Evolutionary conservation across 2,329 filamentous ascomycete genomes (phyloP).

Genomic region (Trichoderma endophyticum): DNA sequence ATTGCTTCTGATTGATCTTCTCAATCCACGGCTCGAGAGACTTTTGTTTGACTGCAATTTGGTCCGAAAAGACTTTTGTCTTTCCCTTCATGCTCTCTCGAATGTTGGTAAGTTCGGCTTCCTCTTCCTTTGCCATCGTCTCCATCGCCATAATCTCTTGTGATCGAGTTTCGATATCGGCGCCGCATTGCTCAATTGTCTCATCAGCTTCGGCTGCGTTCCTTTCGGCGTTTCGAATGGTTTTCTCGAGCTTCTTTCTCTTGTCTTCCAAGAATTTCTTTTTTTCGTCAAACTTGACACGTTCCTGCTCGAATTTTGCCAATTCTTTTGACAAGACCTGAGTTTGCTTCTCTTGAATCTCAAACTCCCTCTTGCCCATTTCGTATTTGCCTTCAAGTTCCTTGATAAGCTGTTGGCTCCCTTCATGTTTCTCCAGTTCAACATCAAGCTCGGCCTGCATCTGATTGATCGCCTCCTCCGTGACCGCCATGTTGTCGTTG

Average conservation of each 20-base stretch:
- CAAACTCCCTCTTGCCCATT: slow-evolving; percentile 77
- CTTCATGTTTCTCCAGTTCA: slow-evolving; percentile 88
- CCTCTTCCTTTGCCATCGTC: slow-evolving; percentile 70
- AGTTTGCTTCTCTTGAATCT: slow-evolving; percentile 75
- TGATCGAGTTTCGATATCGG: slow-evolving; percentile 73
- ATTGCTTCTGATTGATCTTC: slow-evolving; percentile 95
- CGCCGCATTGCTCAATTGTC: slow-evolving; percentile 71
- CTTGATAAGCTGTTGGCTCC: slow-evolving; percentile 86
- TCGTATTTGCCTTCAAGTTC: slow-evolving; percentile 81
- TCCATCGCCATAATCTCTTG: slow-evolving; percentile 76
- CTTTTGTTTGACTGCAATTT: slow-evolving; percentile 90
- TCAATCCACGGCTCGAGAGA: slow-evolving; percentile 93
- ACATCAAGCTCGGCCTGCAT: slow-evolving; percentile 82
- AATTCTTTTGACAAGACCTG: slow-evolving; percentile 81
- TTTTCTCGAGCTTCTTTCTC: slow-evolving; percentile 91
- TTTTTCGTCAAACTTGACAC: slow-evolving; percentile 97
- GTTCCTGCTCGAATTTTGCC: slow-evolving; percentile 91
- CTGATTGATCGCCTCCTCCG: slow-evolving; percentile 84
- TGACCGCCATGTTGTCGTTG: slow-evolving; percentile 82
- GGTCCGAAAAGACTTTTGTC: slow-evolving; percentile 88
- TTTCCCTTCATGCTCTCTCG: slow-evolving; percentile 89
- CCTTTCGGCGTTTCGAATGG: slow-evolving; percentile 72
- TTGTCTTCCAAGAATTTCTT: slow-evolving; percentile 89
- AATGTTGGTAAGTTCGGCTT: slow-evolving; percentile 77
- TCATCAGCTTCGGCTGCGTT: slow-evolving; percentile 71